phyloP scores from a whole-genome alignment of 2,329 filamentous ascomycete species.

The Scedosporium dehoogii region DNA sequence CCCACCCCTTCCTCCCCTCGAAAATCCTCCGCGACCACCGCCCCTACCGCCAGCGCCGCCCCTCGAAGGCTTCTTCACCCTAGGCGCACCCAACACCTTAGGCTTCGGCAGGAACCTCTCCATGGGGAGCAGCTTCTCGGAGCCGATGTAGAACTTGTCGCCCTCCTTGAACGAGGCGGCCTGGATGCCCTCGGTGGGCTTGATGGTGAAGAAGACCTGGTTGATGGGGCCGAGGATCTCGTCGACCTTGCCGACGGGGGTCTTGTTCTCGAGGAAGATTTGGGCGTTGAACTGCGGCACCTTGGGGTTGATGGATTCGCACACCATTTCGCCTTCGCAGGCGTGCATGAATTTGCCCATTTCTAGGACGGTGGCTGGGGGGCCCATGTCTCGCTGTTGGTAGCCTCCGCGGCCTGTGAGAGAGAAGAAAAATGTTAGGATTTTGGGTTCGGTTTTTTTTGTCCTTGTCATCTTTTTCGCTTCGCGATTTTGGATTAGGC shows the following conservation, averaged over 20 bases:
- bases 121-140: slow-evolving; percentile 87
- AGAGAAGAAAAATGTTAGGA: slow-evolving; percentile 6
- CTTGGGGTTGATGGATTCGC: slow-evolving; percentile 89
- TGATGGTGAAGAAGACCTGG: slow-evolving; percentile 97
- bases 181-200: slow-evolving; percentile 92
- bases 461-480: slow-evolving; percentile 7
- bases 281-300: slow-evolving; percentile 98
- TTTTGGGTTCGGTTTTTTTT: neutral
- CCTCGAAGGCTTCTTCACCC: slow-evolving; percentile 46
- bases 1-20: slow-evolving; percentile 25
- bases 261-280: slow-evolving; percentile 99
- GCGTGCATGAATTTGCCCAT: slow-evolving; percentile 80
- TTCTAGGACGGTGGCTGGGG: slow-evolving; percentile 27
- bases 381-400: slow-evolving; percentile 29
- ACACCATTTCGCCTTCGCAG: slow-evolving; percentile 96
- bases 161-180: slow-evolving; percentile 89
- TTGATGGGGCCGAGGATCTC: slow-evolving; percentile 96
- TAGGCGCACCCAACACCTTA: slow-evolving; percentile 60
- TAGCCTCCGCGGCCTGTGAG: slow-evolving; percentile 25
- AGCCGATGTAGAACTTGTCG: slow-evolving; percentile 94
- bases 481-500: neutral
- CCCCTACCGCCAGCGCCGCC: slow-evolving; percentile 24
- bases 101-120: slow-evolving; percentile 97
- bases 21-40: slow-evolving; percentile 26
- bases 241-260: slow-evolving; percentile 89